Conservation (phyloP, 192 early-diverging fungal species). For the Mortierella antarctica region DNA sequence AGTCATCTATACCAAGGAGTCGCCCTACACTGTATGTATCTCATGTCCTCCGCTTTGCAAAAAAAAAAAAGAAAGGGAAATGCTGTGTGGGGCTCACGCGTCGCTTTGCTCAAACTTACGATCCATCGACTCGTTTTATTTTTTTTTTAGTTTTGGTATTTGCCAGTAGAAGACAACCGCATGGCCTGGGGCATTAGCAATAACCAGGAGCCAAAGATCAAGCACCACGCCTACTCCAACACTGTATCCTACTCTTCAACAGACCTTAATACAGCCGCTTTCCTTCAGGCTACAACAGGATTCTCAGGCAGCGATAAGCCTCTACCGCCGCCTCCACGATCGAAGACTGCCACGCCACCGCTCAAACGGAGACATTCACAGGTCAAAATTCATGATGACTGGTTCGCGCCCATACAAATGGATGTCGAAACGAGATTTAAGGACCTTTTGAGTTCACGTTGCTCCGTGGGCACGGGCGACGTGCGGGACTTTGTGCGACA, state of each 20-base stretch:
- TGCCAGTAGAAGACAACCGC: slow-evolving; percentile 16
- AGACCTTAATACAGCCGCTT: too few relatives aligned
- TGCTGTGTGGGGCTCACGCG: not conserved
- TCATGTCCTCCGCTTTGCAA: not conserved
- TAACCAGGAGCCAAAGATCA: slow-evolving; percentile 8
- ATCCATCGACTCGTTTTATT: not conserved
- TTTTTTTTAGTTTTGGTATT: slow-evolving; percentile 36
- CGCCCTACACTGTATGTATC: slow-evolving; percentile 16
- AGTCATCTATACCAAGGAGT: slow-evolving; percentile 32
- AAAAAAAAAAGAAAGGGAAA: not conserved
- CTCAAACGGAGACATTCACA: not conserved
- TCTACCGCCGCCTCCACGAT: not conserved
- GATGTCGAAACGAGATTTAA: slow-evolving; percentile 23
- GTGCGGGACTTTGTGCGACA: slow-evolving; percentile 26
- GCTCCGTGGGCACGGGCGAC: slow-evolving; percentile 19
- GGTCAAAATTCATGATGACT: slow-evolving; percentile 19
- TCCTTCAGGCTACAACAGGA: not conserved
- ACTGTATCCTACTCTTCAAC: not conserved
- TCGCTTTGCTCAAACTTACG: not conserved
- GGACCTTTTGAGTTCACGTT: slow-evolving; percentile 21
- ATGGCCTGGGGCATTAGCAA: slow-evolving; percentile 31
- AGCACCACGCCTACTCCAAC: slow-evolving; percentile 15
- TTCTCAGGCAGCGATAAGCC: not conserved
- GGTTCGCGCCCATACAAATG: slow-evolving; percentile 2
- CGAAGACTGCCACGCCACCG: not conserved